A percentile compares a stretch with the other conserved stretches of the same genome.
phyloP scores from a whole-genome alignment of 2,329 filamentous ascomycete genomes.

The Calonectria naviculata region DNA sequence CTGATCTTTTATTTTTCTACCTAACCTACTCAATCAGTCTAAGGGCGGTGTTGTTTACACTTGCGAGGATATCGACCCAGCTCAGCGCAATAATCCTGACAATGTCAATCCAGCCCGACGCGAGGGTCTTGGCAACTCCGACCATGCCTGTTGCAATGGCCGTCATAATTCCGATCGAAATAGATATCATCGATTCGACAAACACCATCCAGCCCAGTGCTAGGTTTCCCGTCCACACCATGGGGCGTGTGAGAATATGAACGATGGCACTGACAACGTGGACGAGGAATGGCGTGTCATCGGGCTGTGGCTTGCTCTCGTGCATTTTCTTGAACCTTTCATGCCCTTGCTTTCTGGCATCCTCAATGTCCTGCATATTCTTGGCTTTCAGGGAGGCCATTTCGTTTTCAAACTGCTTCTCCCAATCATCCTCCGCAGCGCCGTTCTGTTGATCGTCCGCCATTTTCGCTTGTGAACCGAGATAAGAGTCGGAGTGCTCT shows the following conservation, averaged over 20 bases:
- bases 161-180: neutral
- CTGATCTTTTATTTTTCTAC: neutral
- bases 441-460: neutral
- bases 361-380: neutral
- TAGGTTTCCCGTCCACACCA: neutral
- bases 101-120: neutral
- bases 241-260: neutral
- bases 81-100: neutral
- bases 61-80: neutral
- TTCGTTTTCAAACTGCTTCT: neutral
- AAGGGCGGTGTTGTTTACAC: neutral
- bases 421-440: neutral
- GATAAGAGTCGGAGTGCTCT: neutral
- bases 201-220: neutral
- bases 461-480: neutral
- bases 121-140: neutral
- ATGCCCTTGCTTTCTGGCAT: neutral
- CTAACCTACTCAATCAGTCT: neutral
- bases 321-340: neutral
- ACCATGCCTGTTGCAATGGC: no score
- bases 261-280: neutral
- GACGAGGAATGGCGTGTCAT: neutral
- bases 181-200: neutral
- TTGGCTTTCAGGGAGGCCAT: neutral
- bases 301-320: neutral